Evolutionary conservation across 768 basidiomycete species (phyloP).

Genomic region (Russula griseocarnosa): DNA sequence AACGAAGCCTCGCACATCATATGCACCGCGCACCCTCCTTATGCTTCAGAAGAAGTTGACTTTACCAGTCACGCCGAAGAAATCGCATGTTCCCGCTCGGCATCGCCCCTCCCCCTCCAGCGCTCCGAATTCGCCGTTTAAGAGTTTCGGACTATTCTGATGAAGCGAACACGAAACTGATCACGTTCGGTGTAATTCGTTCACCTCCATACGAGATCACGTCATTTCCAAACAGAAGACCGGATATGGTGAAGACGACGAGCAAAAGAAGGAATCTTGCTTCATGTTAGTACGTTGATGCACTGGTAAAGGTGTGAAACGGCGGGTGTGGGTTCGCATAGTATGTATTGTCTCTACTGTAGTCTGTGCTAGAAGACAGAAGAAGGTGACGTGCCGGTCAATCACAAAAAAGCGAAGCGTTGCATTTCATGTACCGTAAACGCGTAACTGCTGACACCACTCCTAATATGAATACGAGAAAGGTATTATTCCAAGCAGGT

Average conservation of each 20-base stretch:
- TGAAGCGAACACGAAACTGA: not conserved
- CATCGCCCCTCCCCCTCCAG: constrained; percentile 30
- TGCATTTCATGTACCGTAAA: constrained; percentile 16
- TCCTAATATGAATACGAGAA: not conserved
- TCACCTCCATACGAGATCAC: constrained; percentile 26
- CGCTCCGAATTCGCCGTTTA: constrained; percentile 20
- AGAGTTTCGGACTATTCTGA: constrained; percentile 18
- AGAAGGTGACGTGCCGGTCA: not conserved
- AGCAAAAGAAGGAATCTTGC: constrained; percentile 76
- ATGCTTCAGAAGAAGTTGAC: constrained; percentile 71
- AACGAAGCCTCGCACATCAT: constrained; percentile 28
- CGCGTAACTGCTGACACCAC: constrained; percentile 8
- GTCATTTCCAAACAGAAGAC: constrained; percentile 23
- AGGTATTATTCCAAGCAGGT: constrained; percentile 1
- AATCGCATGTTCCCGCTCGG: constrained; percentile 39
- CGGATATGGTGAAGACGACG: constrained; percentile 48
- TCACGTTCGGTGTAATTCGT: constrained; percentile 18
- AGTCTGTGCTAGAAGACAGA: not conserved
- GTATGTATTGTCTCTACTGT: not conserved
- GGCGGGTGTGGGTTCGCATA: constrained; percentile 78
- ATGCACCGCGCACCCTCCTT: constrained; percentile 48
- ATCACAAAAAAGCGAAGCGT: not conserved
- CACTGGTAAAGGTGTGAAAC: constrained; percentile 79
- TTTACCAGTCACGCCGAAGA: constrained; percentile 72
- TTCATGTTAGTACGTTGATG: constrained; percentile 89